Conservation (phyloP, 768 basidiomycete species). For the Podaxis sp. region DNA sequence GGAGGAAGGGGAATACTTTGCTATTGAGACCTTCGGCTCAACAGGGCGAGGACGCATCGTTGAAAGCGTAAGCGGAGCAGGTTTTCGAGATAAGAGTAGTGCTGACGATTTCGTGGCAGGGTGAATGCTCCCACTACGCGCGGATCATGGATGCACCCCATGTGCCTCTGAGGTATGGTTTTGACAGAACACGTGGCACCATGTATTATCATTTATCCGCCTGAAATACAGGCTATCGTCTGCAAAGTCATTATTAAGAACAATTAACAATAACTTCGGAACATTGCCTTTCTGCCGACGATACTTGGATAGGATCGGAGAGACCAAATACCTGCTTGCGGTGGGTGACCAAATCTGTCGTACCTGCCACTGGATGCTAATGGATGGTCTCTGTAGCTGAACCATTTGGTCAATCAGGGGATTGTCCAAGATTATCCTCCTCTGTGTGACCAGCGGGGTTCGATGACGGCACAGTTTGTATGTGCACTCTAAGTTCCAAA, state of each 20-base stretch:
- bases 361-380: background rate
- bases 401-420: constrained; percentile 82
- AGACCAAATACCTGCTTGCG: constrained; percentile 89
- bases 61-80: constrained; percentile 54
- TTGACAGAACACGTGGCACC: background rate
- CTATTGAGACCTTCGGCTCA: constrained; percentile 98
- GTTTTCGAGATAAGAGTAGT: background rate
- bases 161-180: constrained; percentile 65
- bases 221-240: constrained; percentile 57
- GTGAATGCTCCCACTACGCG: constrained; percentile 94
- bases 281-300: constrained; percentile 94
- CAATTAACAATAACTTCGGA: constrained; percentile 90
- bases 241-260: constrained; percentile 80
- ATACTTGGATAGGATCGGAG: constrained; percentile 89
- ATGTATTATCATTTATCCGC: background rate
- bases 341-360: constrained; percentile 37
- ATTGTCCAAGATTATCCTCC: constrained; percentile 94
- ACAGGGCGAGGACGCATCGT: constrained; percentile 88
- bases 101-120: constrained; percentile 38
- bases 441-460: constrained; percentile 74
- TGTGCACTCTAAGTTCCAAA: constrained; percentile 21
- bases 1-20: constrained; percentile 99
- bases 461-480: constrained; percentile 95
- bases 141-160: constrained; percentile 63
- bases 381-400: constrained; percentile 48